phyloP scores from a whole-genome alignment of 1,139 yeast species.

The Geotrichum europaeum region DNA sequence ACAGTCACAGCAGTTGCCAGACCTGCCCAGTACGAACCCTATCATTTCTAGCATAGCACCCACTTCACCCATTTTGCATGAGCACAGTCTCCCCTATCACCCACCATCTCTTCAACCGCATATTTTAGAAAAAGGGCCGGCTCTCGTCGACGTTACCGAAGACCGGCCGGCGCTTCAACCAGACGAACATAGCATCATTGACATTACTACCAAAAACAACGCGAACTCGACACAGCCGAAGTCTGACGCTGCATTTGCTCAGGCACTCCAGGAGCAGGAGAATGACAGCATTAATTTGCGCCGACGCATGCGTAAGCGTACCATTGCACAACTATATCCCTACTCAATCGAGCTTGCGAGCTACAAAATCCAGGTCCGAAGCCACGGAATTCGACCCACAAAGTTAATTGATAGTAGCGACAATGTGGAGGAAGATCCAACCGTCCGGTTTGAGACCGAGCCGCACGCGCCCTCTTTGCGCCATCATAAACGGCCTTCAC shows the following conservation, averaged over 20 bases:
- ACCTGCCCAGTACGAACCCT: neutral
- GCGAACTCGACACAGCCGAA: neutral
- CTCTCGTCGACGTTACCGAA: neutral
- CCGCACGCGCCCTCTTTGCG: neutral
- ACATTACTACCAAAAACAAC: neutral
- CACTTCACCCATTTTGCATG: neutral
- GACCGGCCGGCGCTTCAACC: neutral
- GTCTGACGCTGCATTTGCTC: neutral
- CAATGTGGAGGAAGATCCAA: slow-evolving; percentile 8
- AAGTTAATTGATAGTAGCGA: slow-evolving; percentile 6
- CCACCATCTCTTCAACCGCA: neutral
- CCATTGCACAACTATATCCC: slow-evolving; percentile 14
- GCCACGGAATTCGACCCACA: slow-evolving; percentile 15
- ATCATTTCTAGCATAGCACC: neutral
- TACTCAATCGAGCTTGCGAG: slow-evolving; percentile 13
- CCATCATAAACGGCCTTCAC: neutral
- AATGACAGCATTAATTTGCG: neutral
- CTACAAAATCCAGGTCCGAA: slow-evolving; percentile 12
- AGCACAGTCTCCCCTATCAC: neutral
- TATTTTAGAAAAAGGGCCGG: neutral
- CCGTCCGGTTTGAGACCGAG: slow-evolving; percentile 5
- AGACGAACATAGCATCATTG: neutral
- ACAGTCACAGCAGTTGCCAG: neutral
- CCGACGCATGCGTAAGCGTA: slow-evolving; percentile 13
- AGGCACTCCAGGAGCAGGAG: neutral